phyloP scores from a whole-genome alignment of 345 rosid genomes.

The Cochlearia excelsa region DNA sequence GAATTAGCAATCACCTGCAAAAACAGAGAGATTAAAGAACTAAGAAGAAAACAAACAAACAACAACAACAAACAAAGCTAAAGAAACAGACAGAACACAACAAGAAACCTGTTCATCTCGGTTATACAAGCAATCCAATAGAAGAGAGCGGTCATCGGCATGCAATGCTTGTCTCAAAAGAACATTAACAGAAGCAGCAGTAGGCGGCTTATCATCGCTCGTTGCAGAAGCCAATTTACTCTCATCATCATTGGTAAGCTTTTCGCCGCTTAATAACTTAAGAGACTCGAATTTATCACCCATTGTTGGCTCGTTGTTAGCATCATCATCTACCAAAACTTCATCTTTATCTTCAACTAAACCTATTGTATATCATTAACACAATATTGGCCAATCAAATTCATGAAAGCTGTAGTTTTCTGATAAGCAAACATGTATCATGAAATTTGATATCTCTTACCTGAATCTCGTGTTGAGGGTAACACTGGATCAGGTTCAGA shows the following conservation, averaged over 20 bases:
- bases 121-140: slow-evolving; percentile 85
- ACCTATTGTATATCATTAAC: background rate
- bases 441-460: slow-evolving; percentile 4
- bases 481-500: slow-evolving; percentile 28
- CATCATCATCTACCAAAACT: slow-evolving; percentile 49
- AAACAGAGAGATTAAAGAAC: background rate
- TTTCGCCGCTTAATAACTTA: slow-evolving; percentile 42
- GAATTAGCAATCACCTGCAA: slow-evolving; percentile 84
- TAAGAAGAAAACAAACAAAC: background rate
- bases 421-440: background rate
- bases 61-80: background rate
- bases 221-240: slow-evolving; percentile 44
- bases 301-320: slow-evolving; percentile 76
- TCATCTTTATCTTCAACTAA: slow-evolving; percentile 57
- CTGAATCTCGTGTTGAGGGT: slow-evolving; percentile 18
- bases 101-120: slow-evolving; percentile 72
- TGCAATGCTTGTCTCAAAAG: slow-evolving; percentile 84
- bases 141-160: slow-evolving; percentile 83
- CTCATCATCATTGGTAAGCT: no score
- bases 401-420: no score
- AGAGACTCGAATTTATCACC: slow-evolving; percentile 78
- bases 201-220: background rate
- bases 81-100: background rate
- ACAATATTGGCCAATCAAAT: no score
- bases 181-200: slow-evolving; percentile 81